Evolutionary conservation across 495 filamentous ascomycete genomes (phyloP).

Genomic region (Lophiotrema nucula): DNA sequence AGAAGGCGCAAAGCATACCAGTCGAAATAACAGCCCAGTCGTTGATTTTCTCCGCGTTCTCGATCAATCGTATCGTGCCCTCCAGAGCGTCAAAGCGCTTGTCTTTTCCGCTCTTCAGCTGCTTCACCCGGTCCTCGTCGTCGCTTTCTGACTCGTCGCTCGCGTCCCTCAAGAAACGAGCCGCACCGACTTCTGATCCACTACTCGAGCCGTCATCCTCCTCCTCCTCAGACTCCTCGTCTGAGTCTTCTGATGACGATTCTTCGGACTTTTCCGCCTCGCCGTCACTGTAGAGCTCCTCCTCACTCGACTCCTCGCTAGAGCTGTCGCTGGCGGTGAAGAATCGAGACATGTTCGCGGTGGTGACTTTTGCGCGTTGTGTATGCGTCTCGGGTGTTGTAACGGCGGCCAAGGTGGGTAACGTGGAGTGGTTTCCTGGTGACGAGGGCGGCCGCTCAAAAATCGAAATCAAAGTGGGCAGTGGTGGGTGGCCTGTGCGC

Average conservation of each 20-base stretch:
- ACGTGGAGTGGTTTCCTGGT: too few relatives aligned
- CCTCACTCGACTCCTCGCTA: conserved; percentile 82
- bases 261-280: conserved; percentile 41
- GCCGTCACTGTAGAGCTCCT: conserved; percentile 78
- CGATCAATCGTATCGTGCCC: conserved; percentile 79
- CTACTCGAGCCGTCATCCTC: conserved; percentile 44
- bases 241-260: conserved; percentile 47
- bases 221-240: conserved; percentile 56
- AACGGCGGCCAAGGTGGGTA: too few relatives aligned
- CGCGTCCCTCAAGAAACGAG: conserved; percentile 74
- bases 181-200: conserved; percentile 65
- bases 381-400: too few relatives aligned
- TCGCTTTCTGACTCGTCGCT: conserved; percentile 63
- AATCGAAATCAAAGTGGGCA: too few relatives aligned
- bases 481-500: too few relatives aligned
- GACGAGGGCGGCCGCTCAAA: too few relatives aligned
- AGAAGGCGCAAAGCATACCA: conserved; percentile 59
- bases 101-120: conserved; percentile 96
- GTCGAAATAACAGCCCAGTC: conserved; percentile 92
- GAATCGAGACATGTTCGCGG: conserved; percentile 94
- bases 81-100: conserved; percentile 95
- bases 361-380: too few relatives aligned
- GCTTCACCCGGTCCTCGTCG: conserved; percentile 75
- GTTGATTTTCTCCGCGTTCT: conserved; percentile 94
- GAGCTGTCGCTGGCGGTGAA: conserved; percentile 92